These are phyloP conservation scores for Pilaira anomala DNA, from an alignment of 192 early-diverging fungal genomes.

Conservation along the genomic window DNA sequence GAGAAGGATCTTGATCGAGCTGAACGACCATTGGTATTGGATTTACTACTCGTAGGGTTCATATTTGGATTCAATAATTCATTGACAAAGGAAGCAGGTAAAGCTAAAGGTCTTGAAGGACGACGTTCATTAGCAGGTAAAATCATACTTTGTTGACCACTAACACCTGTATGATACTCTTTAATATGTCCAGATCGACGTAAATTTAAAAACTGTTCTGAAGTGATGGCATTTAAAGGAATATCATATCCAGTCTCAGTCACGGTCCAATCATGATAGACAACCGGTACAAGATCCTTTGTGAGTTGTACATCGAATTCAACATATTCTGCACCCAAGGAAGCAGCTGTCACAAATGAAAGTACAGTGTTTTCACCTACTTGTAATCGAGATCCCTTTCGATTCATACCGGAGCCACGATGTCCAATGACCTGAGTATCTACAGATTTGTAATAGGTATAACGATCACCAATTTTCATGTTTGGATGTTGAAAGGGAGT, in stretches of 20 bases:
- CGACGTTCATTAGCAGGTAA: conserved; percentile 15
- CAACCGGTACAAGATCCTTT: conserved; percentile 77
- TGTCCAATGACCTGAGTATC: conserved; percentile 80
- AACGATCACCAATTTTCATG: conserved; percentile 51
- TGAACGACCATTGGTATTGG: conserved; percentile 22
- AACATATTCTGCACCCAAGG: conserved; percentile 80
- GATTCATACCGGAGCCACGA: conserved; percentile 87
- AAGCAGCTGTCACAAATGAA: conserved; percentile 81
- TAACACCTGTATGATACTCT: conserved; percentile 39
- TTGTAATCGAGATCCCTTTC: conserved; percentile 60
- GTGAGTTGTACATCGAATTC: conserved; percentile 97
- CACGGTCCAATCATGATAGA: conserved; percentile 93
- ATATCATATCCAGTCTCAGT: conserved; percentile 70
- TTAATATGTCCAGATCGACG: conserved; percentile 45
- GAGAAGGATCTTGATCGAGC: conserved; percentile 48
- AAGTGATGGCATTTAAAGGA: conserved; percentile 63
- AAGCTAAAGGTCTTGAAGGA: neutral
- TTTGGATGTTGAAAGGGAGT: conserved; percentile 60
- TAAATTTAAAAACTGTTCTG: conserved; percentile 65
- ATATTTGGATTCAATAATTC: neutral
- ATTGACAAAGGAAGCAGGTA: neutral
- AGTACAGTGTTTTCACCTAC: conserved; percentile 90
- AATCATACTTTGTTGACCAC: conserved; percentile 20
- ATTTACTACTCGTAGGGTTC: neutral
- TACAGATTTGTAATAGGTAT: conserved; percentile 59